Percentiles rank a stretch among this genome's conserved stretches.
phyloP scores from a whole-genome alignment of 176 grass and related monocot genomes.

The Zizania latifolia region DNA sequence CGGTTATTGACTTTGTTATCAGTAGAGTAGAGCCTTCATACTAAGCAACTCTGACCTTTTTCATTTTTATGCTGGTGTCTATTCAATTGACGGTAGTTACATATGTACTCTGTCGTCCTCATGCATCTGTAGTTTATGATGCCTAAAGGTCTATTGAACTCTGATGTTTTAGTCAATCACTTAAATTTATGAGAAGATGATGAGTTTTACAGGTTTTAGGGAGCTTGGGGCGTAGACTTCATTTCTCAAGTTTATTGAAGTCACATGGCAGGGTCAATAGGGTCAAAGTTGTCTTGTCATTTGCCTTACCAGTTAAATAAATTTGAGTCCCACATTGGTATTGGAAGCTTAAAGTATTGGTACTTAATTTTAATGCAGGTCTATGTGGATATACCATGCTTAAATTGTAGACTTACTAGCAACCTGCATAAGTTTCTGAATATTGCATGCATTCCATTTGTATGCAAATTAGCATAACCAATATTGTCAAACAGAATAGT shows the following conservation, averaged over 20 bases:
- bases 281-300: neutral
- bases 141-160: neutral
- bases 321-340: neutral
- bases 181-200: neutral
- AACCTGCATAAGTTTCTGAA: neutral
- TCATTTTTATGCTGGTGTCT: neutral
- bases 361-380: neutral
- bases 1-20: neutral
- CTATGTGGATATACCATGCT: neutral
- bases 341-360: neutral
- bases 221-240: no score
- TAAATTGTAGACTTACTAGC: neutral
- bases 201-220: no score
- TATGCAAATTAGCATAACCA: conserved; percentile 3
- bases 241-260: no score
- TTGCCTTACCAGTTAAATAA: neutral
- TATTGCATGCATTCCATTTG: neutral
- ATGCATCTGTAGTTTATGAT: neutral
- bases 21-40: neutral
- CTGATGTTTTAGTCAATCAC: no score
- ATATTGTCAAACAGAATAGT: neutral
- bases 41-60: neutral
- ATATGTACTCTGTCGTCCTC: neutral
- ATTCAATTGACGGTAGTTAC: neutral
- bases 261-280: neutral